These are phyloP conservation scores for Fusarium luffae DNA, from an alignment of 2,329 filamentous ascomycete species.

Conservation along the genomic window DNA sequence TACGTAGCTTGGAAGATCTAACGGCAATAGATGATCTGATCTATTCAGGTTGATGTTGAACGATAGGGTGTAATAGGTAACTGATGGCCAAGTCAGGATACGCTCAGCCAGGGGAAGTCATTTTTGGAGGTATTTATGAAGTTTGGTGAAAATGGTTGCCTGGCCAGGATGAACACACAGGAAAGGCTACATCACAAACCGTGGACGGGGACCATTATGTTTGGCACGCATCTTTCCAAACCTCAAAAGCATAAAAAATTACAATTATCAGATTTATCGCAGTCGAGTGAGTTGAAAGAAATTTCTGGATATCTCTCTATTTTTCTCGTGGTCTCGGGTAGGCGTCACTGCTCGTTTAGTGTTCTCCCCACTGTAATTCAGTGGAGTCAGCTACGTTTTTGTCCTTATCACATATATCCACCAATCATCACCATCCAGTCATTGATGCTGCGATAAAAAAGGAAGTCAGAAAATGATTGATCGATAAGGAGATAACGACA, in stretches of 20 bases:
- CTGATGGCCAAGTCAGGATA: too few relatives aligned
- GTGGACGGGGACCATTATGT: too few relatives aligned
- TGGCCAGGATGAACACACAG: accelerated
- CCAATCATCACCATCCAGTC: background rate
- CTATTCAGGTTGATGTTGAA: too few relatives aligned
- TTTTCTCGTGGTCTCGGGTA: background rate
- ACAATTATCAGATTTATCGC: background rate
- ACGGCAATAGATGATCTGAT: too few relatives aligned
- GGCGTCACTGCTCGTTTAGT: background rate
- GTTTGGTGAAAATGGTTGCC: too few relatives aligned
- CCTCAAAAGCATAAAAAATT: too few relatives aligned
- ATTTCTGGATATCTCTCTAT: background rate
- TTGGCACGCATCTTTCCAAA: too few relatives aligned
- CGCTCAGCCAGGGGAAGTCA: too few relatives aligned
- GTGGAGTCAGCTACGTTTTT: background rate
- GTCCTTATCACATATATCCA: background rate
- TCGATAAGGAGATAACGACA: background rate
- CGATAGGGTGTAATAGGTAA: too few relatives aligned
- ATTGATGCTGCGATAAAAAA: background rate
- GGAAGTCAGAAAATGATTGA: background rate
- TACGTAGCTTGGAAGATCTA: accelerated
- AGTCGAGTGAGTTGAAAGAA: accelerated
- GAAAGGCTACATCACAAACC: accelerated
- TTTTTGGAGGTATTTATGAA: too few relatives aligned
- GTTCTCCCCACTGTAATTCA: background rate